Evolutionary conservation across 2,329 filamentous ascomycete genomes (phyloP), one percentile per base, ranked within the genome.

Genomic region (Xylariaceae sp.): DNA sequence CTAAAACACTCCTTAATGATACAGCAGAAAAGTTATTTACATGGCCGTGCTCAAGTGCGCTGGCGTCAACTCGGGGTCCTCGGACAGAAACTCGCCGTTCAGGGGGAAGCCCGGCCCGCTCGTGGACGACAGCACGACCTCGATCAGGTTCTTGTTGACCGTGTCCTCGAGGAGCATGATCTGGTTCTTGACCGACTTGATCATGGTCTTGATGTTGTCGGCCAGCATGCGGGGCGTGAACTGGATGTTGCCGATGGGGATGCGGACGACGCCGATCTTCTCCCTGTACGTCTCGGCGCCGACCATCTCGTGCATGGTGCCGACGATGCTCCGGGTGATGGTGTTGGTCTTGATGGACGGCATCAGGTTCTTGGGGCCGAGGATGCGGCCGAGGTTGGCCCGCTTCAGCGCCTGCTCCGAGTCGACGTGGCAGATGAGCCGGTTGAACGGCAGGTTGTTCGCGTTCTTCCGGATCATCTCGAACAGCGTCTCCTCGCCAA

Each of bases 321-420:
- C 64, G 38, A 74, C 74, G 12, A 95, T 76, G 59, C 94, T 84
- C 57, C 76, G 83, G 16, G 94, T 88, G 40, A 98, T 85, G 1
- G 92, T 97, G 49, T 88, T 88, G 46, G 79, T 79, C 71, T 95
- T 95, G 44, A 76, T 68, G 60, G 78, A 94, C 5, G 92, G 92
- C 92, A 98, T 97, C 57, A 98, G 65, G 3, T 89, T 89, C 63
- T 78, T 82, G 31, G 94, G 92, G 56, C 92, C 92, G 14, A 98
- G 71, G 30, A 95, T 74, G 50, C 83, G 76, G 48, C 85, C 90
- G 47, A 98, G 63, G 1, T 76, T 78, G 24, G 88, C 83, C 69
- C 92, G 89, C 60, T 83, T 84, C 55, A 98, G 69, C 40, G 85
- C 88, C 36, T 76, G 73, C 51, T 92, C 71, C 52, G 82, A 88